Base-by-base conservation (phyloP, 2,329 filamentous ascomycete genomes). In the Phymatotrichopsis omnivora region DNA sequence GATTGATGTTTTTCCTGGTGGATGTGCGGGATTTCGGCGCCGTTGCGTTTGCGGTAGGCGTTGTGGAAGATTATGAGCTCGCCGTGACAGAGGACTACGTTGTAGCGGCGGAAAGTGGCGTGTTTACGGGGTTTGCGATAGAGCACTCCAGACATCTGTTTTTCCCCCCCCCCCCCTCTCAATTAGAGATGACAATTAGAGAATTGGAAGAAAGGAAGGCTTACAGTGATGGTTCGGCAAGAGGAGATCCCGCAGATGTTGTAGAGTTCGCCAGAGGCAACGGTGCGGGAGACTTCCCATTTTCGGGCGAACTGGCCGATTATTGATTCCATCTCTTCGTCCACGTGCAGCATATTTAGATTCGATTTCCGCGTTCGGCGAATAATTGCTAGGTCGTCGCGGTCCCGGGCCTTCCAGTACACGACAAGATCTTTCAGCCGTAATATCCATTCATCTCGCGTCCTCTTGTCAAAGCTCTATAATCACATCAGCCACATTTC, bases 261-360 rank as follows among this genome's bases (percentile, higher is more conserved):
- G 64, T 79, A 80, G n/a, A 81, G 62, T 29, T 73, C 64, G 1
- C 77, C 71, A 1, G 72, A 78, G n/a, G 77, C 75, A 54, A 72
- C 71, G 1, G 75, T 73, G 52, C 76, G 71, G 12, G 68, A 73
- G 17, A 81, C 76, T 59, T 82, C 78, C 78, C 78, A 82, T 56
- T 81, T 80, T 53, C 69, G 66, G 0, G 76, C 76, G 57, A 76
- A 80, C 56, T 80, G 76, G 7, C 77, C 78, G n/a, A 81, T 62
- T 32, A 72, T 63, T 1, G 78, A 76, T 61, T 82, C 78, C 54
- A 72, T 68, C 53, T 76, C 73, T 58, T 82, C 78, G 57, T 81
- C 76, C 45, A 82, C 77, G 38, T 73, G 71, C 39, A 82, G 66
- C 5, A 68, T 63, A 31, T 71, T 65, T 24, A 81, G 66, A 52